Conservation (phyloP, 2,329 filamentous ascomycete species). For the Cordyceps pruinosa region DNA sequence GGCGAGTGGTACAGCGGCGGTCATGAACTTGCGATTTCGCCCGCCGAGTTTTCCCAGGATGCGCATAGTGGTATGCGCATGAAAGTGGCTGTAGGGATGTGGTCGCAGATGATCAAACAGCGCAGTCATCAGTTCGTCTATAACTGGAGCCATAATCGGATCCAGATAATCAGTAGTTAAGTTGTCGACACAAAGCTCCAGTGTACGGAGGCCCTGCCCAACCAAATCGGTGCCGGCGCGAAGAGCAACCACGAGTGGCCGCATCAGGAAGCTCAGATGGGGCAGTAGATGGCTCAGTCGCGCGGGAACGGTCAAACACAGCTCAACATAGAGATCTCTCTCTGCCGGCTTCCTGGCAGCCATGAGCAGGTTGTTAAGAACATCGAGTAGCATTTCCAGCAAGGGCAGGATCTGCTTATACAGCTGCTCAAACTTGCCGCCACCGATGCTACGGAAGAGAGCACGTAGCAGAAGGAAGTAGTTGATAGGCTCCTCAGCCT, state of each 20-base stretch:
- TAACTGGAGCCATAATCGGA: conserved; percentile 97
- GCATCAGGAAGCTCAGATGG: conserved; percentile 94
- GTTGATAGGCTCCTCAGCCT: conserved; percentile 95
- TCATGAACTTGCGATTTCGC: conserved; percentile 92
- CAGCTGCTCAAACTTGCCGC: conserved; percentile 91
- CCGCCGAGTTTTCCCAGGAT: conserved; percentile 96
- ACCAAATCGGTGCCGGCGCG: conserved; percentile 89
- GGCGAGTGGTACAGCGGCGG: conserved; percentile 73
- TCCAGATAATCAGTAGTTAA: conserved; percentile 96
- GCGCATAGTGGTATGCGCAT: conserved; percentile 94
- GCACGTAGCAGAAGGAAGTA: conserved; percentile 92
- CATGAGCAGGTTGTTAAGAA: conserved; percentile 88
- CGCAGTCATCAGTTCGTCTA: conserved; percentile 96
- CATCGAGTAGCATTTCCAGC: conserved; percentile 94
- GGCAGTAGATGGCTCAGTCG: conserved; percentile 89
- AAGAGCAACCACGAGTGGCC: conserved; percentile 90
- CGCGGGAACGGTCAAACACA: conserved; percentile 92
- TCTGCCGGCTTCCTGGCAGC: conserved; percentile 86
- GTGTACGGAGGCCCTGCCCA: conserved; percentile 82
- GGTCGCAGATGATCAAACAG: conserved; percentile 93
- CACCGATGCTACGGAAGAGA: conserved; percentile 92
- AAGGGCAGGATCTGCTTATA: conserved; percentile 97
- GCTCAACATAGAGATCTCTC: conserved; percentile 91
- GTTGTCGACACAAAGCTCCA: conserved; percentile 97
- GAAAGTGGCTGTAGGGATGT: conserved; percentile 92